A percentile compares a stretch with the other conserved stretches of the same genome.
phyloP scores from a whole-genome alignment of 2,329 filamentous ascomycete species.

The Venturia aucupariae region DNA sequence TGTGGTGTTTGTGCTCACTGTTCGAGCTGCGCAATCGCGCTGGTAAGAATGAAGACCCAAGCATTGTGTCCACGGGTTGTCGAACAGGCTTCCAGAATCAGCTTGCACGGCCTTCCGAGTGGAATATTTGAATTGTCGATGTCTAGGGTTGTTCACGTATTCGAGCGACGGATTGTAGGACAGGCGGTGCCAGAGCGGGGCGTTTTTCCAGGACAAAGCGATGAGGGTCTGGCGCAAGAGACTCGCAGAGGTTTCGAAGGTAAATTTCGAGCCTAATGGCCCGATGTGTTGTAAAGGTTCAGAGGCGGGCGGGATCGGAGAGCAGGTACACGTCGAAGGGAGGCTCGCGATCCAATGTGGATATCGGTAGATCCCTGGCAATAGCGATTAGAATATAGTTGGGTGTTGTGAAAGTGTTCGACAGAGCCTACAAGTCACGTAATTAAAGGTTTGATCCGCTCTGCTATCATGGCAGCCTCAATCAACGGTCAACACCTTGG shows the following conservation, averaged over 20 bases:
- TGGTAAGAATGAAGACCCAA: slow-evolving; percentile 15
- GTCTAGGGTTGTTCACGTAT: not conserved
- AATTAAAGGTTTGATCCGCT: not conserved
- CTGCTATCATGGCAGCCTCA: too few relatives aligned
- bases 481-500: not conserved
- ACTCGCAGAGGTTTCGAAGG: not conserved
- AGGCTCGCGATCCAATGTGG: not conserved
- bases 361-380: not conserved
- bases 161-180: not conserved
- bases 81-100: not conserved
- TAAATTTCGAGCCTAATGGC: not conserved
- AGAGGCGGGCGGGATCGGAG: not conserved
- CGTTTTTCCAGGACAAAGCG: not conserved
- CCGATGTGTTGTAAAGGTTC: not conserved
- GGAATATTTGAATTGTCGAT: not conserved
- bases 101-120: not conserved
- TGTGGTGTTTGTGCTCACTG: not conserved
- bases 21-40: slow-evolving; percentile 11
- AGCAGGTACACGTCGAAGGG: not conserved
- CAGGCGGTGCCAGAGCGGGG: not conserved
- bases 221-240: not conserved
- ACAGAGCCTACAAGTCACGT: not conserved
- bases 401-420: not conserved
- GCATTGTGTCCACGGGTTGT: slow-evolving; percentile 7
- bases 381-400: not conserved